Evolutionary conservation across 306 rosid genomes (phyloP), one percentile per base, ranked within the genome.

Genomic region (Pueraria montana): DNA sequence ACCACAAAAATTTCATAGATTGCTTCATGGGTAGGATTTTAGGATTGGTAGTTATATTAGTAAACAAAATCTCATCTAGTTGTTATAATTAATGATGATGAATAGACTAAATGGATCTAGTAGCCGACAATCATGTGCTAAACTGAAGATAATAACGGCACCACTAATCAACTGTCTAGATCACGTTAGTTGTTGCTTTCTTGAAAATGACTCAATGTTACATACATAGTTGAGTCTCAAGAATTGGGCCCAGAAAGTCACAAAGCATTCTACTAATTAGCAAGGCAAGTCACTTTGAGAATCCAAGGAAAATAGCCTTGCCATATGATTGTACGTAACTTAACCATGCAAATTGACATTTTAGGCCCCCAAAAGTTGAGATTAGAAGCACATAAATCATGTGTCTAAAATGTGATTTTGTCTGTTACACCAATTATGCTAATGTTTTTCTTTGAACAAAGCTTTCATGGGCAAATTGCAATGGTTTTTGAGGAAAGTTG

Each of bases 301-400:
- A 87, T 86, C 92, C 89, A 86, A 77, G 74, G 83, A 76, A 83
- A 87, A 69, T 50, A 67, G 77, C 78, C 67, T 59, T 38, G n/a
- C 62, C 38, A 72, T 56, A 52, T 0, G 4, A 34, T 58, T 75
- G 65, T 20, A 66, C 63, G 6, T 20, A 56, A 48, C 63, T 46
- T 24, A 17, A 14, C n/a, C 77, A 53, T n/a, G 58, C 67, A 72
- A 53, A 34, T 13, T 38, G 17, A 74, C 69, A 40, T 65, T 72
- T 62, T 50, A 16, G 30, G 14, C 45, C 13, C 53, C 4, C 0
- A 45, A 74, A 65, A 48, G 65, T 72, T 64, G 69, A 79, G 82
- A 82, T 58, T 52, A 43, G 43, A 52, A 42, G 50, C 36, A 80
- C 32, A 61, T 8, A 58, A 80, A 49, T 40, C 83, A 50, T 77